These are phyloP conservation scores for Knufia fluminis DNA, from an alignment of 2,329 filamentous ascomycete genomes.

Conservation along the genomic window DNA sequence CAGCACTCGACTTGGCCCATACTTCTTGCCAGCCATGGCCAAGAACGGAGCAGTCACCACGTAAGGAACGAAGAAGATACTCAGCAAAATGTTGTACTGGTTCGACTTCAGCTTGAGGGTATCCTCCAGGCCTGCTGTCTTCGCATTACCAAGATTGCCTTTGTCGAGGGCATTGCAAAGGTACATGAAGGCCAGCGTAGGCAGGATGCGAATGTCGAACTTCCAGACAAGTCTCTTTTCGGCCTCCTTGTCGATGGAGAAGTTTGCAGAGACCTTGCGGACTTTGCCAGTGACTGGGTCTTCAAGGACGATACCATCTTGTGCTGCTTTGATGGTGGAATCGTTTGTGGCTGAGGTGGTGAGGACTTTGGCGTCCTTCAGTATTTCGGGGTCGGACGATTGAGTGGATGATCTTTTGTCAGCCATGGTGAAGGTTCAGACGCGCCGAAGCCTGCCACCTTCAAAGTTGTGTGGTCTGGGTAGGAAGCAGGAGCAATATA, in stretches of 20 bases:
- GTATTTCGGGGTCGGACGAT: background rate
- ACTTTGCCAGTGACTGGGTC: slow-evolving; percentile 9
- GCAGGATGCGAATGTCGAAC: slow-evolving; percentile 47
- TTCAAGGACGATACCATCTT: slow-evolving; percentile 9
- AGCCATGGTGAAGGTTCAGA: background rate
- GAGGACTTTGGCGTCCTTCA: background rate
- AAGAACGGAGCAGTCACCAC: slow-evolving; percentile 60
- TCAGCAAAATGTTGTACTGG: slow-evolving; percentile 61
- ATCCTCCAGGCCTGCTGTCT: slow-evolving; percentile 45
- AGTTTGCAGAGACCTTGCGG: slow-evolving; percentile 13
- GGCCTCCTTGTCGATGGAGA: slow-evolving; percentile 35
- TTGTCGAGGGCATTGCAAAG: slow-evolving; percentile 46
- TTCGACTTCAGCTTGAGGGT: slow-evolving; percentile 49
- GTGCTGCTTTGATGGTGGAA: background rate
- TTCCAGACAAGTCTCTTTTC: slow-evolving; percentile 45
- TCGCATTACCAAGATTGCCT: slow-evolving; percentile 47
- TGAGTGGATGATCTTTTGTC: background rate
- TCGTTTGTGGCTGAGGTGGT: background rate
- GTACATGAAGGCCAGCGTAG: slow-evolving; percentile 52
- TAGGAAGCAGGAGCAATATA: too few species aligned
- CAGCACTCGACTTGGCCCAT: slow-evolving; percentile 54
- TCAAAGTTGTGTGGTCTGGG: too few species aligned
- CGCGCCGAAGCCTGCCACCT: too few species aligned
- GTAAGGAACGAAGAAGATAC: slow-evolving; percentile 67
- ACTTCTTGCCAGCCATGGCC: slow-evolving; percentile 59